These are phyloP conservation scores for Trypanosoma avium DNA, from an alignment of 208 protist genomes.

Conservation along the genomic window DNA sequence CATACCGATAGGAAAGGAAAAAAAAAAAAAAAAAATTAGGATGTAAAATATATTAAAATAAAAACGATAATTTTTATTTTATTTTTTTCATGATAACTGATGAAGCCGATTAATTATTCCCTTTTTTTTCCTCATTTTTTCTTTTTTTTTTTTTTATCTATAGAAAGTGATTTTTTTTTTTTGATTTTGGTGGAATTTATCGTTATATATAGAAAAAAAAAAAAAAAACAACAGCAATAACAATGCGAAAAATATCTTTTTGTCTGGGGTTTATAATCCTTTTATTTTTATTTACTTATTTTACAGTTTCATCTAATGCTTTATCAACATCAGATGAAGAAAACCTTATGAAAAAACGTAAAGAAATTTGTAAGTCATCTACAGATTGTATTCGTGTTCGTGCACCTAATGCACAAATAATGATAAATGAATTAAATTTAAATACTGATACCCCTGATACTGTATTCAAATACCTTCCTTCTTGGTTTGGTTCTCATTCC, in stretches of 20 bases:
- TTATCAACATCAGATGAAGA: background rate
- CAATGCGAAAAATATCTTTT: background rate
- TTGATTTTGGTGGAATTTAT: no score
- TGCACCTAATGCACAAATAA: conserved; percentile 1
- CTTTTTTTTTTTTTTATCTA: no score
- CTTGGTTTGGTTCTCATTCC: conserved; percentile 30
- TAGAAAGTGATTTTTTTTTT: no score
- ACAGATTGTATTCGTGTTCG: conserved; percentile 9
- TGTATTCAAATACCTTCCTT: conserved; percentile 18
- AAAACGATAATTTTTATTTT: no score
- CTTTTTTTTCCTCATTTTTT: no score
- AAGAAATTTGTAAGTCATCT: background rate
- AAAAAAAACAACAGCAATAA: background rate
- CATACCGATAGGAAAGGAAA: background rate
- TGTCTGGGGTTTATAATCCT: no score
- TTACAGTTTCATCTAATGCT: no score
- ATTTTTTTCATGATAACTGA: no score
- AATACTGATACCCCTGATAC: conserved; percentile 23
- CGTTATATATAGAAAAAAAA: background rate
- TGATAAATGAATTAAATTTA: conserved; percentile 26
- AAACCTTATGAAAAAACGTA: background rate
- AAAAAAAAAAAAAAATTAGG: background rate
- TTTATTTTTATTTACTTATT: no score
- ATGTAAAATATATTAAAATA: no score
- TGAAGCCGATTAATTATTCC: no score